Percentiles rank a stretch among this genome's conserved stretches.
These are phyloP conservation scores for Paulownia fortunei DNA, from an alignment of 257 asterid genomes.

Conservation along the genomic window DNA sequence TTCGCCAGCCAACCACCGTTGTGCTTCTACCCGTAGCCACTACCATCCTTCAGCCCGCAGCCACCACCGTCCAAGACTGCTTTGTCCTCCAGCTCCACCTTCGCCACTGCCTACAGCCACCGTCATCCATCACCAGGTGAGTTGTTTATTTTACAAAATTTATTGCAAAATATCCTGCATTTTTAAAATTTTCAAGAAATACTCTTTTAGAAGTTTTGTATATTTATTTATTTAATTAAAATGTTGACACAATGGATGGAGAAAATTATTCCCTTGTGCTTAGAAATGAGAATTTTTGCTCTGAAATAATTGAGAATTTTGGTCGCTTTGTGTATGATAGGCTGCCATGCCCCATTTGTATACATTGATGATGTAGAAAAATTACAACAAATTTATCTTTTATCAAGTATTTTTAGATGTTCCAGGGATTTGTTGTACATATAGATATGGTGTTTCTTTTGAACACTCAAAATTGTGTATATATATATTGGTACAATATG, in stretches of 20 bases:
- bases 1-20: too few relatives aligned
- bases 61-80: too few relatives aligned
- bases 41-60: too few relatives aligned
- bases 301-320: slow-evolving; percentile 24
- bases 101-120: too few relatives aligned
- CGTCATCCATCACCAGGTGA: too few relatives aligned
- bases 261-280: slow-evolving; percentile 31
- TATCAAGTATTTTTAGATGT: not conserved
- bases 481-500: too few relatives aligned
- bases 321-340: slow-evolving; percentile 26
- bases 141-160: too few relatives aligned
- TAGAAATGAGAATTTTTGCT: slow-evolving; percentile 10
- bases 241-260: too few relatives aligned
- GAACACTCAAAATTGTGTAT: too few relatives aligned
- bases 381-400: not conserved
- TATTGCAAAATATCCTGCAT: not conserved
- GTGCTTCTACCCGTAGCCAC: too few relatives aligned
- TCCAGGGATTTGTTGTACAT: not conserved
- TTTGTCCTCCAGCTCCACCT: too few relatives aligned
- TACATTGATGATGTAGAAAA: not conserved
- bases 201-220: not conserved
- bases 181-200: not conserved
- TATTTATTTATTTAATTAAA: not conserved
- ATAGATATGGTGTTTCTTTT: too few relatives aligned
- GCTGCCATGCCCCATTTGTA: slow-evolving; percentile 16